Evolutionary conservation across 1,284 basidiomycete species (phyloP), one percentile per base, ranked within the genome.

Genomic region (Afroboletus lepidellus): DNA sequence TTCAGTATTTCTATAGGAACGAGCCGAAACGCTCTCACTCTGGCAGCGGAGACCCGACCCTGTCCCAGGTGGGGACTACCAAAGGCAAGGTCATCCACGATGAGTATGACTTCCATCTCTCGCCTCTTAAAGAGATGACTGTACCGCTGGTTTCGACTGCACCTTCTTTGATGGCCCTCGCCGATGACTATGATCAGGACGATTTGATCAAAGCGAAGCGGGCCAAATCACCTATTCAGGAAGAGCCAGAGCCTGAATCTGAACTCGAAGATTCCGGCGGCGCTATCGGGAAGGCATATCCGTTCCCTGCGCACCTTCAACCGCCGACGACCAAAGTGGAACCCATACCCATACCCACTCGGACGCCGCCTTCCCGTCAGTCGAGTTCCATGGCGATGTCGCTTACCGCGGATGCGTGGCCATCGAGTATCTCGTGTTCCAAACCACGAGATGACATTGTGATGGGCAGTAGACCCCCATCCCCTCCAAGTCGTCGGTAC

Each of bases 71-170:
- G 24, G 63, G 63, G 41, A 57, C 32, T 9, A n/a, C 39, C 48
- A 64, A 66, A 54, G 55, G 60, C 48, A 69, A 65, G 60, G 55
- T 64, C 48, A 52, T 66, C 32, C 53, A 62, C 20, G 65, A 69
- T 16, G 70, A 69, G 23, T 59, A 60, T 47, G 60, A 70, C 33
- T 69, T 76, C 54, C 69, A 66, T 48, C 67, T 75, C 6, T 75
- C 74, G 5, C 74, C 74, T 45, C 67, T 76, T 9, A 58, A 65
- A 41, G 66, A 70, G 27, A 57, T 70, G 18, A 56, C 70, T 18
- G 66, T 62, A 18, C 63, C 71, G 9, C 51, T 74, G 48, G 55
- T 65, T n/a, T 69, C 74, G 0, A 61, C 60, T 2, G 58, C 64
- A 20, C 66, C 59, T 46, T 64, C 62, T 21, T 67, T 73, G 57